Conservation (phyloP, 257 asterid species). For the Craterostigma plantagineum region DNA sequence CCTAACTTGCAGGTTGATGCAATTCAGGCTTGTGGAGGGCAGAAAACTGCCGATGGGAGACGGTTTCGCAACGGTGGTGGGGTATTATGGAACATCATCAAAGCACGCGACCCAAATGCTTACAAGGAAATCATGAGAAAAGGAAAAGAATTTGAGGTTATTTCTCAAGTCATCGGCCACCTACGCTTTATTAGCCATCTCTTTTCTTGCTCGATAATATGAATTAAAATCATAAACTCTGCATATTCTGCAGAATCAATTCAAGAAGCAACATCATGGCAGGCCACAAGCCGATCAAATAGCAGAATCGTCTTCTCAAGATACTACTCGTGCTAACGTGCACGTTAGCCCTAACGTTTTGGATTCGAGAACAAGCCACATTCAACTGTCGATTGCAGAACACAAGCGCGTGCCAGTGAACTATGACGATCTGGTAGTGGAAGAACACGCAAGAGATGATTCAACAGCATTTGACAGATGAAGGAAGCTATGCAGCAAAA, state of each 20-base stretch:
- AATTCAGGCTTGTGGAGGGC: slow-evolving; percentile 89
- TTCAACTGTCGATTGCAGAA: slow-evolving; percentile 10
- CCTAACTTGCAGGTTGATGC: slow-evolving; percentile 85
- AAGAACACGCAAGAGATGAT: slow-evolving; percentile 18
- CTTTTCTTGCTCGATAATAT: neutral
- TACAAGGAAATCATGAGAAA: slow-evolving; percentile 79
- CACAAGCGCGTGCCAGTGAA: slow-evolving; percentile 46
- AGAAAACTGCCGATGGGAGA: slow-evolving; percentile 60
- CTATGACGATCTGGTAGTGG: slow-evolving; percentile 50
- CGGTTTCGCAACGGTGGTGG: slow-evolving; percentile 79
- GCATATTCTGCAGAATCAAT: slow-evolving; percentile 35
- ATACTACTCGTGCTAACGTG: too few relatives aligned
- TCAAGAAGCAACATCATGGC: slow-evolving; percentile 25
- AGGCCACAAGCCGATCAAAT: slow-evolving; percentile 9
- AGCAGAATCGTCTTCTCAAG: slow-evolving; percentile 14
- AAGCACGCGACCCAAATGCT: slow-evolving; percentile 74
- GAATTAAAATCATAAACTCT: too few relatives aligned
- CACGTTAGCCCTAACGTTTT: too few relatives aligned
- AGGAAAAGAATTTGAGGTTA: slow-evolving; percentile 87
- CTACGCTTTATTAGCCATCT: slow-evolving; percentile 11
- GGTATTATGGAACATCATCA: slow-evolving; percentile 74
- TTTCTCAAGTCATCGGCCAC: too few relatives aligned
- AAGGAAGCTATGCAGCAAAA: too few relatives aligned
- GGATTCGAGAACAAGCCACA: slow-evolving; percentile 11
- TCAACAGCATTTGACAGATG: slow-evolving; percentile 3